Conservation (phyloP, 495 filamentous ascomycete genomes). For the Penicillium paradoxum region DNA sequence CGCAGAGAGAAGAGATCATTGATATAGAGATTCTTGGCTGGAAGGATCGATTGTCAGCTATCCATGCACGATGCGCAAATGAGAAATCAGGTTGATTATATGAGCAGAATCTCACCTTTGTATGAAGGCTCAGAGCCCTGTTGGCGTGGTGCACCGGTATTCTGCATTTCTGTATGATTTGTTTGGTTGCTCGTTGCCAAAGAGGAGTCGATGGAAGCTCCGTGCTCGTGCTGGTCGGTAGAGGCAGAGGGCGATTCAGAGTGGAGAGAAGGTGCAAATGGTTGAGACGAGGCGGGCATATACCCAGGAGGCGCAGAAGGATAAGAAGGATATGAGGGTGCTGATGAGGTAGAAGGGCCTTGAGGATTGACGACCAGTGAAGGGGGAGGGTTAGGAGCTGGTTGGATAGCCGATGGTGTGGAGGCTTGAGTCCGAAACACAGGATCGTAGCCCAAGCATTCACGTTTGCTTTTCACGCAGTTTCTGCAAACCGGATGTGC, state of each 20-base stretch:
- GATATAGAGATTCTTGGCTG: constrained; percentile 68
- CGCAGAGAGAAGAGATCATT: constrained; percentile 68
- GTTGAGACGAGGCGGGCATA: constrained; percentile 55
- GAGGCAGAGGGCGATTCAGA: constrained; percentile 46
- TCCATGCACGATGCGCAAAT: not conserved
- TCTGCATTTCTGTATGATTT: constrained; percentile 36
- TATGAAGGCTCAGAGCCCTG: constrained; percentile 31
- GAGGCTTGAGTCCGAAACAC: constrained; percentile 87
- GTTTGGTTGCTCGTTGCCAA: constrained; percentile 44
- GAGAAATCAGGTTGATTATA: not conserved
- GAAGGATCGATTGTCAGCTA: constrained; percentile 9
- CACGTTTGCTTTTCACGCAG: constrained; percentile 96
- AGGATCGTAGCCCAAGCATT: constrained; percentile 95
- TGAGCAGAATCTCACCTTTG: constrained; percentile 30
- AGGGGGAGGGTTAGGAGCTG: constrained; percentile 55
- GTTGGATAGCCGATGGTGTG: constrained; percentile 70
- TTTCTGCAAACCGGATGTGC: constrained; percentile 91
- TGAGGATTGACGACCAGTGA: constrained; percentile 45
- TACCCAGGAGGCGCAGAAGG: constrained; percentile 53
- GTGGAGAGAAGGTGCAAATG: constrained; percentile 49
- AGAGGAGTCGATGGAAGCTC: constrained; percentile 69
- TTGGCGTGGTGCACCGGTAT: constrained; percentile 20
- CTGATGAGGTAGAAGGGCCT: constrained; percentile 30
- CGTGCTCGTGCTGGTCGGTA: constrained; percentile 55
- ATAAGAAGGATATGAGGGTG: constrained; percentile 41